Percentiles rank a stretch among this genome's conserved stretches.
Evolutionary conservation across 75 land plant genomes (phyloP).

Genomic region (Isoetes taiwanensis): DNA sequence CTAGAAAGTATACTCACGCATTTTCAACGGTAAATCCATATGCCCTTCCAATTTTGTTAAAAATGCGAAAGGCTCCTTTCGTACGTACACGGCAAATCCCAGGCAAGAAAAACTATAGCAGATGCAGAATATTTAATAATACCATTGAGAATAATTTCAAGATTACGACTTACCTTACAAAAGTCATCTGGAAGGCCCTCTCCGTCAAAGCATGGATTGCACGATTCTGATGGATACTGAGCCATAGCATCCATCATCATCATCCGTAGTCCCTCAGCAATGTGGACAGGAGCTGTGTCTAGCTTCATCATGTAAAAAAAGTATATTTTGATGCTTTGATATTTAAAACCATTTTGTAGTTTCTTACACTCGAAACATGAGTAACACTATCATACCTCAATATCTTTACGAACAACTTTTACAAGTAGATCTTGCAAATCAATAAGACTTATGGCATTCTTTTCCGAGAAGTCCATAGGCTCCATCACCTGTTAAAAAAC

Average conservation of each 20-base stretch:
- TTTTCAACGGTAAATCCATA: slow-evolving; percentile 34
- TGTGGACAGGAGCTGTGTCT: slow-evolving; percentile 12
- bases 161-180: slow-evolving; percentile 43
- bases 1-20: slow-evolving; percentile 14
- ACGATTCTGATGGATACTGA: slow-evolving; percentile 27
- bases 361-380: background rate
- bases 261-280: slow-evolving; percentile 14
- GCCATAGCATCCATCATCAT: slow-evolving; percentile 31
- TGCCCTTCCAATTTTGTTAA: slow-evolving; percentile 33
- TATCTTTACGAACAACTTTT: slow-evolving; percentile 24
- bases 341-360: background rate
- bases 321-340: background rate
- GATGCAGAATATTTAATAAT: background rate
- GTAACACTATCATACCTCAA: slow-evolving; percentile 18
- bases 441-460: slow-evolving; percentile 22
- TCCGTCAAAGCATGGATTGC: slow-evolving; percentile 18
- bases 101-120: slow-evolving; percentile 36
- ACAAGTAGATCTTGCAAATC: slow-evolving; percentile 31
- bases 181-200: slow-evolving; percentile 26
- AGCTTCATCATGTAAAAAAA: slow-evolving; percentile 13
- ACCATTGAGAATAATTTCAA: too few relatives aligned
- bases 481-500: slow-evolving; percentile 16
- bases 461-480: slow-evolving; percentile 32
- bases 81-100: slow-evolving; percentile 25
- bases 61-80: slow-evolving; percentile 27